Conservation (phyloP, 2,329 filamentous ascomycete species). For the Phoma sp. region DNA sequence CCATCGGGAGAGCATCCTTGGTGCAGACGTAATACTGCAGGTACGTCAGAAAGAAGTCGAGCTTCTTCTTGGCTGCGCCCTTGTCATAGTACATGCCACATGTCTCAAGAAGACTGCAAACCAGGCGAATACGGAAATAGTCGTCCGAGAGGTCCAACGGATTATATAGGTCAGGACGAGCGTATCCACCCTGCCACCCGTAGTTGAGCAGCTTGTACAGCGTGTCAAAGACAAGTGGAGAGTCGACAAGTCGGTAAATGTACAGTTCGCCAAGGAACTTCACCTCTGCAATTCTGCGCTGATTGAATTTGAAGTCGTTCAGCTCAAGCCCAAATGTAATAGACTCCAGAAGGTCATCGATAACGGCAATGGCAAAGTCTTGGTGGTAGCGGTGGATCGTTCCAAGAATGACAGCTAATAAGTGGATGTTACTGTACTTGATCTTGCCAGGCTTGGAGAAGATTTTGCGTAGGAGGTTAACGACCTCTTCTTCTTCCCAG, state of each 20-base stretch:
- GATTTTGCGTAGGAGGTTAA: constrained; percentile 81
- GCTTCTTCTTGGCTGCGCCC: constrained; percentile 91
- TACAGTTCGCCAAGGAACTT: constrained; percentile 97
- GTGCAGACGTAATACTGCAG: constrained; percentile 96
- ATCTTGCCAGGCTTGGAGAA: constrained; percentile 97
- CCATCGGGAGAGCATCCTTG: constrained; percentile 90
- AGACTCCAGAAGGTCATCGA: constrained; percentile 89
- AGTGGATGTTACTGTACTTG: constrained; percentile 95
- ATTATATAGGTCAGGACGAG: constrained; percentile 77
- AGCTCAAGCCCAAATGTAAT: constrained; percentile 88
- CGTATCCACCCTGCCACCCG: constrained; percentile 82
- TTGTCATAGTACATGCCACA: constrained; percentile 97
- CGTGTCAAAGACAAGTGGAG: constrained; percentile 91
- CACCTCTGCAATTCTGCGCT: constrained; percentile 90
- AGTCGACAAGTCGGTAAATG: constrained; percentile 96
- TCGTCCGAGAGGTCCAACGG: constrained; percentile 88
- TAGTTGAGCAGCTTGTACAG: constrained; percentile 95
- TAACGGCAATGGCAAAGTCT: constrained; percentile 85
- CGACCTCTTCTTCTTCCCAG: constrained; percentile 93
- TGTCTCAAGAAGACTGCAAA: constrained; percentile 88
- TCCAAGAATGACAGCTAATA: constrained; percentile 87
- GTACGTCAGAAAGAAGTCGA: constrained; percentile 96
- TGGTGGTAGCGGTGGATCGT: constrained; percentile 92
- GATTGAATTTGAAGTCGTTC: constrained; percentile 97
- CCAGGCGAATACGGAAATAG: constrained; percentile 91